Evolutionary conservation across 345 rosid species (phyloP).

Genomic region (Streptanthus diversifolius): DNA sequence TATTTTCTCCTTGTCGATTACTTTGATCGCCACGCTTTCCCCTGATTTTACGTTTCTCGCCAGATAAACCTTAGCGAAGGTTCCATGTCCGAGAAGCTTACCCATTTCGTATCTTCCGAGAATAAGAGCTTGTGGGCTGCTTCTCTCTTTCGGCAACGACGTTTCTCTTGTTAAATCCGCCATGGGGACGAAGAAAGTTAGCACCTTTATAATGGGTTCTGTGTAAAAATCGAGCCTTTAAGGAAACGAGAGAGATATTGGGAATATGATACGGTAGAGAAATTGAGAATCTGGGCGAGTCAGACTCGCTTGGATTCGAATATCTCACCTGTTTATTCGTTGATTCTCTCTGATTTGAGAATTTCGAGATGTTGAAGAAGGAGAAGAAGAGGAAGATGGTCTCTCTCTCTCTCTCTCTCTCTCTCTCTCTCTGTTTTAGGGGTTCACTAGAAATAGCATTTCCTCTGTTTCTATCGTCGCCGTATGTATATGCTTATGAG

Average conservation of each 20-base stretch:
- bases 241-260: neutral
- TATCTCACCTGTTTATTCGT: slow-evolving; percentile 16
- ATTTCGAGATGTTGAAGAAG: neutral
- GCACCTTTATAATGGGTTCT: neutral
- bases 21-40: slow-evolving; percentile 67
- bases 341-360: slow-evolving; percentile 15
- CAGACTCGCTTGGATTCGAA: slow-evolving; percentile 25
- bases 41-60: slow-evolving; percentile 54
- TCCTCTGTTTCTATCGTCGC: slow-evolving; percentile 16
- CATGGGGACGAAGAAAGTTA: neutral
- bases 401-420: slow-evolving; percentile 12
- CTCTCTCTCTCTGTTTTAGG: slow-evolving; percentile 19
- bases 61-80: slow-evolving; percentile 85
- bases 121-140: slow-evolving; percentile 43
- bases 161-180: neutral
- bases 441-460: slow-evolving; percentile 24
- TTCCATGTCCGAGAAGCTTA: slow-evolving; percentile 74
- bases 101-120: slow-evolving; percentile 78
- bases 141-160: slow-evolving; percentile 29
- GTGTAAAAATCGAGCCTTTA: neutral
- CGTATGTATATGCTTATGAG: slow-evolving; percentile 26
- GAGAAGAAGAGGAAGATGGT: neutral
- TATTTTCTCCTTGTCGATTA: slow-evolving; percentile 69
- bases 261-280: slow-evolving; percentile 10
- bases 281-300: slow-evolving; percentile 37